Evolutionary conservation across 164 flowering plant species (phyloP).

Genomic region (Annona cherimola): DNA sequence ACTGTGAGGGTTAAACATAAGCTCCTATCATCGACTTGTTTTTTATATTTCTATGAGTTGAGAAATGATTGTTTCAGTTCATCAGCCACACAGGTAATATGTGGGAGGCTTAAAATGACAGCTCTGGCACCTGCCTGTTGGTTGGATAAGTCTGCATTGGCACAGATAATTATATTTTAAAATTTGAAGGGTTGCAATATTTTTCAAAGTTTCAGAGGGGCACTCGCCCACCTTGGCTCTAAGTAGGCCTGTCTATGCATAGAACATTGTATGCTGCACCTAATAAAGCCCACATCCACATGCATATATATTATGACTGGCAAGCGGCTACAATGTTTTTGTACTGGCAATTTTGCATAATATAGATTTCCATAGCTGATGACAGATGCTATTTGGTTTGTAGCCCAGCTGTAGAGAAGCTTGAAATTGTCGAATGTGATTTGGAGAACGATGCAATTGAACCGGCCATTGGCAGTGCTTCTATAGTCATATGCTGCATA

Average conservation of each 20-base stretch:
- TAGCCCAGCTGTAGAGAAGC: conserved; percentile 98
- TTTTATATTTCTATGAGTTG: conserved; percentile 1
- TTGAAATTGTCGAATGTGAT: conserved; percentile 93
- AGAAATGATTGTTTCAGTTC: too few relatives aligned
- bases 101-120: too few relatives aligned
- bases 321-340: neutral
- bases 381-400: conserved; percentile 57
- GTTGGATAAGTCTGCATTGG: too few relatives aligned
- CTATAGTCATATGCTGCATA: conserved; percentile 86
- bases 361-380: conserved; percentile 19
- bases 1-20: conserved; percentile 38
- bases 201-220: neutral
- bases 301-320: neutral
- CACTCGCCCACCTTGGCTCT: too few relatives aligned
- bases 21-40: neutral
- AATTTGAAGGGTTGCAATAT: neutral
- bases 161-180: too few relatives aligned
- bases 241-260: neutral
- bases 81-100: too few relatives aligned
- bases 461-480: conserved; percentile 70
- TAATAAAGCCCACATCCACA: neutral
- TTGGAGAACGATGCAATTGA: conserved; percentile 61
- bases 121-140: too few relatives aligned
- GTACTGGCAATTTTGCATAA: neutral
- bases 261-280: neutral